Percentiles rank a stretch among this genome's conserved stretches.
Evolutionary conservation across 345 rosid genomes (phyloP).

Genomic region (Eucalyptus pauciflora): DNA sequence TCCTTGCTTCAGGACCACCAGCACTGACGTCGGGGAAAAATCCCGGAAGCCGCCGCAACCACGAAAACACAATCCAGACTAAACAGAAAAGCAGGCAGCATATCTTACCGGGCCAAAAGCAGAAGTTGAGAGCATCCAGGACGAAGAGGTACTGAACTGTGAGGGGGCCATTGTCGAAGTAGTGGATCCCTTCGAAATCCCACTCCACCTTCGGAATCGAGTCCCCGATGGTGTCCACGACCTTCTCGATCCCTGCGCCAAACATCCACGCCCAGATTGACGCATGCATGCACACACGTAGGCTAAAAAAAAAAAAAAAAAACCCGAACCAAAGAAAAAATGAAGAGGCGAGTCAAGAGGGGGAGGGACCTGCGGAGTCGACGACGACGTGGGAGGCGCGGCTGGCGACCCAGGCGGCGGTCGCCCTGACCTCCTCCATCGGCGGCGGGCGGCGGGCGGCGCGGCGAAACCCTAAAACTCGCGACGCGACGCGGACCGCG

Average conservation of each 20-base stretch:
- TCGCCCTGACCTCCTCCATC: constrained; percentile 58
- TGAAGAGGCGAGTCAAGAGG: neutral
- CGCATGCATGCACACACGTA: neutral
- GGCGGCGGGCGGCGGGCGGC: neutral
- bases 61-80: neutral
- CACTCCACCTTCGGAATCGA: constrained; percentile 62
- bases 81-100: neutral
- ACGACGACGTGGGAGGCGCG: constrained; percentile 47
- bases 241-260: constrained; percentile 47
- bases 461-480: neutral
- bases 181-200: constrained; percentile 86
- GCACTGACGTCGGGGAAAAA: neutral
- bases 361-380: constrained; percentile 29
- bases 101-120: constrained; percentile 72
- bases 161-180: constrained; percentile 55
- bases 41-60: neutral
- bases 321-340: too few species aligned
- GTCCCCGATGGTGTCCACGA: constrained; percentile 29
- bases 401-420: constrained; percentile 54
- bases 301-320: neutral
- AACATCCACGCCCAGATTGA: neutral
- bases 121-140: constrained; percentile 68
- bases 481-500: neutral
- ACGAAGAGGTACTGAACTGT: constrained; percentile 78
- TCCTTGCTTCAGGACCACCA: neutral